phyloP scores from a whole-genome alignment of 495 filamentous ascomycete genomes.

The Aspergillus ostianus region DNA sequence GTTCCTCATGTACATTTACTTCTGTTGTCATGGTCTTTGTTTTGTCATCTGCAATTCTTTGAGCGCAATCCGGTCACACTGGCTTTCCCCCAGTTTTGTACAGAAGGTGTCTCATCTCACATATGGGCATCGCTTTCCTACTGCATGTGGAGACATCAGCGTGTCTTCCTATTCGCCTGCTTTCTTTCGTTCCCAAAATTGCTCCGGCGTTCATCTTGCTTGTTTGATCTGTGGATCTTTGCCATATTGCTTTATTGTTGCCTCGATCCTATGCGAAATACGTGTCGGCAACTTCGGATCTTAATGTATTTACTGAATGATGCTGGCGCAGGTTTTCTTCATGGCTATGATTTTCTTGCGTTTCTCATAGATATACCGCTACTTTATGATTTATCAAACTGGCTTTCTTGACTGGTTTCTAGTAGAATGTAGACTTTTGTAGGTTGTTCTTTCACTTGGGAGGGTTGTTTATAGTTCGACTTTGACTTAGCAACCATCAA shows the following conservation, averaged over 20 bases:
- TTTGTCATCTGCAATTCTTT: constrained; percentile 2
- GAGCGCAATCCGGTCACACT: constrained; percentile 5
- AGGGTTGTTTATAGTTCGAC: too few relatives aligned
- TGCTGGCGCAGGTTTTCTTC: neutral
- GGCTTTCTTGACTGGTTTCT: neutral
- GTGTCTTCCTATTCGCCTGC: neutral
- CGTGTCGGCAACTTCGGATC: neutral
- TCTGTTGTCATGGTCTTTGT: constrained; percentile 2
- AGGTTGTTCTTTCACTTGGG: too few relatives aligned
- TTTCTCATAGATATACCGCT: constrained; percentile 5
- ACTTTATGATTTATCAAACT: constrained; percentile 8
- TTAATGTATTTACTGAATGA: constrained; percentile 9
- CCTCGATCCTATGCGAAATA: constrained; percentile 3
- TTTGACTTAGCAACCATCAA: too few relatives aligned
- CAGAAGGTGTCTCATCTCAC: constrained; percentile 1
- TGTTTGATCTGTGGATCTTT: neutral
- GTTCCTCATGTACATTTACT: neutral
- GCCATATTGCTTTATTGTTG: neutral
- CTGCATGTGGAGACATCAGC: neutral
- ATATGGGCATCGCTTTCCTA: neutral
- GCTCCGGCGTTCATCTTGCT: neutral
- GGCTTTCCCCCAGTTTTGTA: constrained; percentile 1
- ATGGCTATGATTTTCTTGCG: constrained; percentile 2
- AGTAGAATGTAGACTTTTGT: too few relatives aligned
- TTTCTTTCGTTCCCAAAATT: neutral